Evolutionary conservation across 225 moss, liverwort and hornwort genomes (phyloP).

Genomic region (Pseudoscleropodium purum): DNA sequence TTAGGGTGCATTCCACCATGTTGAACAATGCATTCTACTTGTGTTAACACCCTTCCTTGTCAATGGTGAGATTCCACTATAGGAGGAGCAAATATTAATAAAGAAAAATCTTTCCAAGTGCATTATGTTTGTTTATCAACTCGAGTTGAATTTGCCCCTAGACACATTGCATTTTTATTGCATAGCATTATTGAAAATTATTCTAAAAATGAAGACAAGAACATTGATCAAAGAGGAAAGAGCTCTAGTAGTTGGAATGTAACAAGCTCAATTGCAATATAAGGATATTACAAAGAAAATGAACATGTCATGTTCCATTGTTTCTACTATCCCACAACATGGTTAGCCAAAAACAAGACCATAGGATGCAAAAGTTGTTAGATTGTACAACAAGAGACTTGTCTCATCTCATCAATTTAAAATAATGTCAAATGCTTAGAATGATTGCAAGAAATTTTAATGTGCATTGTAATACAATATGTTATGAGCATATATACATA

Average conservation of each 20-base stretch:
- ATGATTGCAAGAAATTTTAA: not conserved
- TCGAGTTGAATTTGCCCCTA: not conserved
- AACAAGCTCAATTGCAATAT: not conserved
- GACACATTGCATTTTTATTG: not conserved
- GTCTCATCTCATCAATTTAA: fast-evolving
- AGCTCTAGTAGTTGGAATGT: not conserved
- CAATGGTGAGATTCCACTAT: too few relatives aligned
- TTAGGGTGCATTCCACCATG: too few relatives aligned
- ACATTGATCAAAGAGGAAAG: not conserved
- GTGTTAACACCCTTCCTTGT: too few relatives aligned
- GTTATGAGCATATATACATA: not conserved
- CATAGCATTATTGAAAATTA: not conserved
- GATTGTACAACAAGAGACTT: not conserved
- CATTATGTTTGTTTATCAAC: too few relatives aligned
- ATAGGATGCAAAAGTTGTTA: not conserved
- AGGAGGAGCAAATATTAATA: too few relatives aligned
- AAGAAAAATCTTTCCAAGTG: too few relatives aligned
- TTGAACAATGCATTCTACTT: too few relatives aligned
- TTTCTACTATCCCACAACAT: not conserved
- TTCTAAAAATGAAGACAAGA: not conserved
- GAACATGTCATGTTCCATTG: fast-evolving
- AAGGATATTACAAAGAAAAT: not conserved
- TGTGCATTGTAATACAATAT: not conserved
- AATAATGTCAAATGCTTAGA: fast-evolving
- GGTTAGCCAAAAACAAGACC: not conserved